Evolutionary conservation across 2,329 filamentous ascomycete genomes (phyloP), one percentile per base, ranked within the genome.

Genomic region (Colletotrichum abscissum): DNA sequence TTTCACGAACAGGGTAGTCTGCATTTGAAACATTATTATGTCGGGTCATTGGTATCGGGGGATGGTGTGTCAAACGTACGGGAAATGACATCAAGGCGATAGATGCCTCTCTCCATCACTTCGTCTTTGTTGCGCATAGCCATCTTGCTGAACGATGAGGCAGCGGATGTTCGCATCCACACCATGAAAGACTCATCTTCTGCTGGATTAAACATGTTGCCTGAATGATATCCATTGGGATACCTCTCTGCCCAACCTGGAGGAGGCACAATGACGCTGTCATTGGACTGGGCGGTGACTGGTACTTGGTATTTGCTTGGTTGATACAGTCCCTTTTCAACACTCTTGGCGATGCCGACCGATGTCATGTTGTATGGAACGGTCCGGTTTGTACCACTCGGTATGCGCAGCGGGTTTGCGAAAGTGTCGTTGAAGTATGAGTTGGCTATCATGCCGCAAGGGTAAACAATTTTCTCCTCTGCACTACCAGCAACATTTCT

Each of bases 401-500:
- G 58, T 12, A 68, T 57, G 4, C 66, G 66, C 1, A 63, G 24
- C 14, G 66, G 66, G 8, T 63, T 28, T 8, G 22, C 12, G 19
- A 68, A 68, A 6, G 66, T 68, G 19, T 68, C 66, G 66, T 68
- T 68, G 46, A 68, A 68, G 12, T 63, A 63, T 4, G 57, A 56
- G 26, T 68, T 68, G 30, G 66, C 46, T 16, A 68, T 68, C 49
- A 63, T 52, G 2, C 66, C 66, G 11, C 66, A 68, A 11, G 66
- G 65, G 42, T 14, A 67, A 11, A 67, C 60, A 42, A 67, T 57
- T 12, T 35, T 30, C 16, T 62, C 58, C 6, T 33, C 1, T 35
- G 56, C 22, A 33, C 28, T 26, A 16, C 54, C 4, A 56, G 66
- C 14, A 42, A 19, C 14, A 6, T 7, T 42, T 19, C 16, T 16